Conservation (phyloP, 345 rosid species). For the Hibiscus syriacus region DNA sequence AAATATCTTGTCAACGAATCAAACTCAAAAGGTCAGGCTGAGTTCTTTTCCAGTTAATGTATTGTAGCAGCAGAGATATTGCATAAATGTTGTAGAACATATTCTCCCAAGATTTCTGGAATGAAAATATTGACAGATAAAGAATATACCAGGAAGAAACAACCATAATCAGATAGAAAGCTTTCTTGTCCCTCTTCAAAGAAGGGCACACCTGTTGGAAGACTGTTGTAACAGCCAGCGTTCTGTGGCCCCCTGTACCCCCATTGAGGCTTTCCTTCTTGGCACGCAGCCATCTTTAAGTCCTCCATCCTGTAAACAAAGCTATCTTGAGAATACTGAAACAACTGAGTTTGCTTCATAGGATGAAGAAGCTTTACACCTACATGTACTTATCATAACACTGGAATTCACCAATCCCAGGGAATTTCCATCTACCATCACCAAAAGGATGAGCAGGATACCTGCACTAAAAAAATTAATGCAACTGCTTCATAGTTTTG, state of each 20-base stretch:
- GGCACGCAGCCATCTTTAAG: too few relatives aligned
- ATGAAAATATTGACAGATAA: neutral
- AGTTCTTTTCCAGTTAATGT: neutral
- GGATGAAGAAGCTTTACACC: slow-evolving; percentile 7
- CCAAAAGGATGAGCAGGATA: too few relatives aligned
- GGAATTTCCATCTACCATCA: too few relatives aligned
- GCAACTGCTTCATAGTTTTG: slow-evolving; percentile 3
- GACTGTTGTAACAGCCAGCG: slow-evolving; percentile 56
- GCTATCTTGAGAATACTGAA: slow-evolving; percentile 5
- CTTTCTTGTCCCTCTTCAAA: slow-evolving; percentile 57
- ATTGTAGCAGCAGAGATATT: neutral
- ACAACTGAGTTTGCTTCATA: neutral
- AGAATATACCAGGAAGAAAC: slow-evolving; percentile 49
- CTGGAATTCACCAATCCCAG: too few relatives aligned
- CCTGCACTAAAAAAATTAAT: slow-evolving; percentile 19
- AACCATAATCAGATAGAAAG: too few relatives aligned
- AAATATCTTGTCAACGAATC: neutral
- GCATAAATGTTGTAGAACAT: neutral
- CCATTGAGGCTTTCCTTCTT: too few relatives aligned
- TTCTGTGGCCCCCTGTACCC: slow-evolving; percentile 51
- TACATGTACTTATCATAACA: too few relatives aligned
- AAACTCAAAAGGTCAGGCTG: neutral
- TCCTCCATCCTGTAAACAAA: slow-evolving; percentile 49
- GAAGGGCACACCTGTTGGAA: slow-evolving; percentile 48
- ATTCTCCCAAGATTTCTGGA: neutral